Conservation (phyloP, 2,329 filamentous ascomycete genomes). For the Calcarisporium arbuscula region DNA sequence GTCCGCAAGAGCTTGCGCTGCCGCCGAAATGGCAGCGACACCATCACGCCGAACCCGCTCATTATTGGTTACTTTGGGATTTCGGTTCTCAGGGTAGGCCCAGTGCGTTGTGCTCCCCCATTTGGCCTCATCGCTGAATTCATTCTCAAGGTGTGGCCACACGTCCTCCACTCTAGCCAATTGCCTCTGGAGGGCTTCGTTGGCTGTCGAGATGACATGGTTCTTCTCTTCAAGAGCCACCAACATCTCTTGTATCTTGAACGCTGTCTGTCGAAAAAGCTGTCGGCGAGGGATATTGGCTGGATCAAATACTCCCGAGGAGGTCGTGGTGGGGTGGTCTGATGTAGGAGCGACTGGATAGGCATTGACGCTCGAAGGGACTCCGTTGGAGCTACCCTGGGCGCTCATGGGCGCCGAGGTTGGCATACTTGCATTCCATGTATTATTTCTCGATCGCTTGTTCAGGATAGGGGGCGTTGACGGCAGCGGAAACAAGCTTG, state of each 20-base stretch:
- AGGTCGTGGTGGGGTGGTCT: constrained; percentile 36
- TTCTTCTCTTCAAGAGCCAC: constrained; percentile 95
- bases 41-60: constrained; percentile 75
- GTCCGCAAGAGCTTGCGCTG: constrained; percentile 69
- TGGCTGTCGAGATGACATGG: constrained; percentile 88
- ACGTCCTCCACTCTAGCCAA: constrained; percentile 78
- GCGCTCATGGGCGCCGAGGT: constrained; percentile 42
- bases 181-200: constrained; percentile 81
- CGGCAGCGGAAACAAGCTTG: constrained; percentile 62
- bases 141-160: constrained; percentile 76
- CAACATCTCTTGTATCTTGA: constrained; percentile 77
- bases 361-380: constrained; percentile 28
- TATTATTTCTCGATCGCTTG: constrained; percentile 38
- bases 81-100: constrained; percentile 86
- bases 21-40: constrained; percentile 69
- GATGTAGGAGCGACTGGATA: constrained; percentile 31
- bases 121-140: constrained; percentile 92
- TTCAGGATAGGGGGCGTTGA: constrained; percentile 43
- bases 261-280: constrained; percentile 71
- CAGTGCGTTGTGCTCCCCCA: constrained; percentile 88
- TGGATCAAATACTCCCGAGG: constrained; percentile 42
- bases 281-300: constrained; percentile 61
- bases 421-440: constrained; percentile 33
- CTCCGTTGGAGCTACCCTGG: constrained; percentile 41
- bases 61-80: constrained; percentile 55